Conservation (phyloP, 169 alveolate species). For the Pseudocohnilembus persalinus region DNA sequence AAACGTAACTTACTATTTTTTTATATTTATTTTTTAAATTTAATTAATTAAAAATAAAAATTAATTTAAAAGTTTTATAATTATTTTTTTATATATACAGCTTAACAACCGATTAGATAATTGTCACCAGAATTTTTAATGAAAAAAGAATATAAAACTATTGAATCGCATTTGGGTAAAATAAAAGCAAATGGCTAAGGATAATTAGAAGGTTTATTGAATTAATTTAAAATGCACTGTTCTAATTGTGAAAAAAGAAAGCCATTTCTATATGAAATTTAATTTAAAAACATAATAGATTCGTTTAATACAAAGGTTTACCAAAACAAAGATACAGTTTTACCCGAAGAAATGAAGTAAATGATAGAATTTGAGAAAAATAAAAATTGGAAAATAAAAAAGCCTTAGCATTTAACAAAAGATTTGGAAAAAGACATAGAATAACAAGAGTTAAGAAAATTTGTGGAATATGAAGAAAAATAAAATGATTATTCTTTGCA, state of each 20-base stretch:
- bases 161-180: conserved; percentile 24
- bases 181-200: conserved; percentile 29
- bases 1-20: no score
- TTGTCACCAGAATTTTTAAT: conserved; percentile 45
- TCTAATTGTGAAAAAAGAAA: conserved; percentile 13
- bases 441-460: conserved; percentile 18
- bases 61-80: no score
- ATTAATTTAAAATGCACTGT: conserved; percentile 15
- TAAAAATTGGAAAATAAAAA: conserved; percentile 2
- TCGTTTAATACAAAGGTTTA: not conserved
- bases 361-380: conserved; percentile 28
- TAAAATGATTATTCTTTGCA: conserved; percentile 22
- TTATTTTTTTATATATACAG: no score
- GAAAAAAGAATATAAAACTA: conserved; percentile 33
- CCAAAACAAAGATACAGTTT: conserved; percentile 2
- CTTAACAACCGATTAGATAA: no score
- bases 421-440: not conserved
- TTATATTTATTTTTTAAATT: no score
- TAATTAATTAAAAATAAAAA: no score
- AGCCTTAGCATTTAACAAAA: conserved; percentile 3
- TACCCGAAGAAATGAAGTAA: conserved; percentile 20
- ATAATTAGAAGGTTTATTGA: not conserved
- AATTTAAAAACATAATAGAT: conserved; percentile 1
- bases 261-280: not conserved
- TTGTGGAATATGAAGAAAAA: conserved; percentile 18